Base-by-base conservation (phyloP, 805 yeast species). In the Deakozyma indianensis region DNA sequence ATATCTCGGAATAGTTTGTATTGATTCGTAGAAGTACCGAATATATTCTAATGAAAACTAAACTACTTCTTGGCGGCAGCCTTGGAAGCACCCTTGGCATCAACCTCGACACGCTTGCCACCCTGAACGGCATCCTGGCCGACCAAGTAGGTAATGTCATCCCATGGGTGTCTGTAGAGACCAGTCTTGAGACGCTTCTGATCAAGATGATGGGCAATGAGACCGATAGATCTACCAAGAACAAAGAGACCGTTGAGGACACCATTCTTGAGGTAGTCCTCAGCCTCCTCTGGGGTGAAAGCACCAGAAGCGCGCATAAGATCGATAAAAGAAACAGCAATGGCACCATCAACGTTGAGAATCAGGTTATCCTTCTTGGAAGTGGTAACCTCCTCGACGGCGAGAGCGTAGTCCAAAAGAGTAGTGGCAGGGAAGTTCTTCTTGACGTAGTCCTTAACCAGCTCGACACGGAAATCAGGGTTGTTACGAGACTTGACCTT, bases 381-480 rank as follows among this genome's bases (percentile, higher is more conserved):
- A n/a, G 72, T 68, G 49, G 72, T 67, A 45, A 67, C 72, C 47
- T 68, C 67, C 57, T 67, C 72, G 28, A 68, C 73, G 22, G 72
- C 73, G 4, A 67, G 60, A 3, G 72, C 72, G 50, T 68, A 67
- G 55, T 67, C 71, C 41, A 67, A 59, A 55, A 67, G 47, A 27
- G 64, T 53, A 41, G 68, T 67, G 42, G 60, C 52, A 42, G 72
- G 72, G 66, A 67, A 67, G 59, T 66, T 58, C 59, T 66, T 60
- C 56, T 63, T 62, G 47, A 65, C 72, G 49, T 53, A 67, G 51
- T 68, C 70, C 64, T 67, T 67, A 48, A 67, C 72, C 23, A 67
- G 59, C 59, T 68, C 73, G 43, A 67, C 72, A 22, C 72, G 69
- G 65, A 64, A 65, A 47, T 67, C 72, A 38, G 72, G 72, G 61